A percentile compares a stretch with the other conserved stretches of the same genome.
Conservation (phyloP, 345 rosid species). For the Eucalyptus regnans region DNA sequence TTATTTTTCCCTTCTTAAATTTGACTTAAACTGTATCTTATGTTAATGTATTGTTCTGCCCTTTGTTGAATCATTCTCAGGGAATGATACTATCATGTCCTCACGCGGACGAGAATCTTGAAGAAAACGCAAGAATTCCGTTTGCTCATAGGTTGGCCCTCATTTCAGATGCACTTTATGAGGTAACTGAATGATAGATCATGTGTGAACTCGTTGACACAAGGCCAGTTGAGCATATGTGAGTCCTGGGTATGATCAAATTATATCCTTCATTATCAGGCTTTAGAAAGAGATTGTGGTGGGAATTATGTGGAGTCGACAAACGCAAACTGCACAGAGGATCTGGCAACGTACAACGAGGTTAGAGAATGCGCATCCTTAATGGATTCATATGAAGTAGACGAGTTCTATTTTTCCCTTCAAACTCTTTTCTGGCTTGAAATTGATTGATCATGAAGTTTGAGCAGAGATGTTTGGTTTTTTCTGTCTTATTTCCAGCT, state of each 20-base stretch:
- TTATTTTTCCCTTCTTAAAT: not conserved
- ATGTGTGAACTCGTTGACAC: not conserved
- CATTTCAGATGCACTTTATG: not conserved
- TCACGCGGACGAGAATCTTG: not conserved
- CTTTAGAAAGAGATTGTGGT: not conserved
- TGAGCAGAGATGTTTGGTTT: not conserved
- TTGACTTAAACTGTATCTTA: not conserved
- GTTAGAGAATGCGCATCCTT: not conserved
- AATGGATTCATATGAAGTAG: not conserved
- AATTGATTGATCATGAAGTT: not conserved
- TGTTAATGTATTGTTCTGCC: not conserved
- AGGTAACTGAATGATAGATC: not conserved
- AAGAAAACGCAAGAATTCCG: rapidly evolving
- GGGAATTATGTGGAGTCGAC: not conserved
- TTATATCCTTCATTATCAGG: not conserved
- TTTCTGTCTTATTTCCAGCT: not conserved
- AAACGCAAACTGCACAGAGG: not conserved
- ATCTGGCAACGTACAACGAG: not conserved
- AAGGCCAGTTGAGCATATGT: not conserved
- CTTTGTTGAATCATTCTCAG: rapidly evolving
- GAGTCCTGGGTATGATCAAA: not conserved
- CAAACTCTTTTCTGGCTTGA: not conserved
- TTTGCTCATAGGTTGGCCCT: not conserved
- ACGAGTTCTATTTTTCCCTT: rapidly evolving
- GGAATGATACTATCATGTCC: not conserved